Conservation (phyloP, 169 alveolate species). For the Plasmodium vinckei region DNA sequence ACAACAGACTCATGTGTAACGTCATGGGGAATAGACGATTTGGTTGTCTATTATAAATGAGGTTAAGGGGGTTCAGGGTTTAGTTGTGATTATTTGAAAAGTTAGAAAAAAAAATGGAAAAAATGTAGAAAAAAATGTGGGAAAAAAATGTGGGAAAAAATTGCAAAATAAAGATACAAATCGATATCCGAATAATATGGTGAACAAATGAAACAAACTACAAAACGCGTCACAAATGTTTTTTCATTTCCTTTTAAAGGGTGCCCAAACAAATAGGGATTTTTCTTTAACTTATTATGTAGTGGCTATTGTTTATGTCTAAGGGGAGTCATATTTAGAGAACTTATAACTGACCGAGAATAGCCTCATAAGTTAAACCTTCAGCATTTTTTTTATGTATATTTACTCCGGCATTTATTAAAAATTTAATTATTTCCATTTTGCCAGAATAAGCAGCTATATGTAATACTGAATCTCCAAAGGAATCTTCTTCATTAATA, state of each 20-base stretch:
- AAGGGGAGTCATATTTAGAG: background rate
- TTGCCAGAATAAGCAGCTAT: slow-evolving; percentile 50
- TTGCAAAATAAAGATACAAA: slow-evolving; percentile 1
- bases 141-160: background rate
- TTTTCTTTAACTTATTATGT: too few species aligned
- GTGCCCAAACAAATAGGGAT: too few species aligned
- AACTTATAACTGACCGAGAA: slow-evolving; percentile 11
- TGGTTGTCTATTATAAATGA: slow-evolving; percentile 79
- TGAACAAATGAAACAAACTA: too few species aligned
- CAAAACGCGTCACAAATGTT: too few species aligned
- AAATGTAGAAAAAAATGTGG: background rate
- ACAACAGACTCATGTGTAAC: slow-evolving; percentile 83
- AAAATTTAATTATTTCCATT: slow-evolving; percentile 21
- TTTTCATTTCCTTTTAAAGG: too few species aligned
- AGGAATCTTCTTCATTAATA: slow-evolving; percentile 60
- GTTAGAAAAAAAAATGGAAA: background rate
- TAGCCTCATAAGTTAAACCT: slow-evolving; percentile 20
- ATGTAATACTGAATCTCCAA: slow-evolving; percentile 47
- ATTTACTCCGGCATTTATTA: slow-evolving; percentile 50
- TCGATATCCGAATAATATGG: too few species aligned
- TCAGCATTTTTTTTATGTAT: slow-evolving; percentile 35
- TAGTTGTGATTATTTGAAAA: background rate
- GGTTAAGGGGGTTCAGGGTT: background rate
- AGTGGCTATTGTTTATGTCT: too few species aligned
- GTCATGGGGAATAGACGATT: slow-evolving; percentile 90